Evolutionary conservation across 768 basidiomycete genomes (phyloP), one percentile per base, ranked within the genome.

Genomic region (Rhodotorula taiwanensis): DNA sequence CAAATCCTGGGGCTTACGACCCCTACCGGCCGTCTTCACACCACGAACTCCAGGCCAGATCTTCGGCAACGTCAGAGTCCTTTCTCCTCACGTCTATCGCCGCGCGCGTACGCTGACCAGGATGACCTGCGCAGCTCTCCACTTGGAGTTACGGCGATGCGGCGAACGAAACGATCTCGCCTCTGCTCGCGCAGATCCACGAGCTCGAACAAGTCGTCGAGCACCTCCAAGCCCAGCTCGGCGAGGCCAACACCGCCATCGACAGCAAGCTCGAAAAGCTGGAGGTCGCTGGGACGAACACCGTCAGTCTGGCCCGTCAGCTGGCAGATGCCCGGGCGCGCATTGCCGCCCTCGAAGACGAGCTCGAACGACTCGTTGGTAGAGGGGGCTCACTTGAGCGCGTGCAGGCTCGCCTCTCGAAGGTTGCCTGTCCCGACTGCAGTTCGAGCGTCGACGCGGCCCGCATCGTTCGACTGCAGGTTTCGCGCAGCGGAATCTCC

Each of bases 221-320:
- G 20, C 41, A 49, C 23, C 56, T 72, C 20, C 64, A 69, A 39
- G 31, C n/a, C 5, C 59, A 91, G 69, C 83, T 92, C 31, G 85
- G 86, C 66, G 79, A 74, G 4, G 89, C 89, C 15, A 90, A 93
- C 72, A 84, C 86, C 41, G 86, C 82, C 70, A 87, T 93, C 57
- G 91, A 93, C 70, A 85, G 89, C 72, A 91, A 92, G 74, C 79
- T 93, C 21, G 88, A 89, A 73, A 83, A 85, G 55, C 83, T 93
- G 72, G 85, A 89, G 60, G 84, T 86, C 0, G 89, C 89, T 8
- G 75, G 70, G 9, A 64, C 58, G 28, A 62, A 68, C 47, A 63
- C 58, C 21, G 48, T 72, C 49, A 41, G 57, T 14, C 50, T 71
- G 51, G 60, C 64, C 13, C 51, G 63, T 2, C 58, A 72, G 56